phyloP scores from a whole-genome alignment of 2,329 filamentous ascomycete genomes.

The Diaporthe citri region DNA sequence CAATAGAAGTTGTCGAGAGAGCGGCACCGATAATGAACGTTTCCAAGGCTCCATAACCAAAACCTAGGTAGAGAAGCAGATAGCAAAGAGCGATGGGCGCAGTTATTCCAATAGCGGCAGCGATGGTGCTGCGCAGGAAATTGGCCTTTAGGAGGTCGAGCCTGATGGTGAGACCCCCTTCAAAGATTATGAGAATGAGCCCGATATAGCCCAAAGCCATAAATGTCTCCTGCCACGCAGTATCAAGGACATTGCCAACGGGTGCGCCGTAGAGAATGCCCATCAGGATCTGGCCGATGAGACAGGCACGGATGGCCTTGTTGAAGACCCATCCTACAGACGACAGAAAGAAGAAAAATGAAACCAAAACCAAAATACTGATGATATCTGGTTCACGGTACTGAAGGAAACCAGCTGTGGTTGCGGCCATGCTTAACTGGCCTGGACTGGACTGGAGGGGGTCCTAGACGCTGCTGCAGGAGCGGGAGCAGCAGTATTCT shows the following conservation, averaged over 20 bases:
- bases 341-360: conserved; percentile 59
- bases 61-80: conserved; percentile 57
- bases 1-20: conserved; percentile 35
- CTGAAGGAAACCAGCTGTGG: conserved; percentile 48
- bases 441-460: background rate
- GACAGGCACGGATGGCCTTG: conserved; percentile 56
- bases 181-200: conserved; percentile 63
- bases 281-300: conserved; percentile 61
- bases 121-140: conserved; percentile 55
- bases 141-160: conserved; percentile 60
- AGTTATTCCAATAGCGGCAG: conserved; percentile 58
- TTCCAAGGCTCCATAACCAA: conserved; percentile 51
- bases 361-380: conserved; percentile 56
- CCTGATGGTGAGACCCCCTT: conserved; percentile 61
- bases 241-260: conserved; percentile 57
- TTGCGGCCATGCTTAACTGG: background rate
- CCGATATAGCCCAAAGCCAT: conserved; percentile 61
- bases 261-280: conserved; percentile 61
- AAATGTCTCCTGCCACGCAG: conserved; percentile 59
- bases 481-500: background rate
- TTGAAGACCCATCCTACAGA: conserved; percentile 56
- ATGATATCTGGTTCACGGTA: conserved; percentile 56
- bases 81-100: conserved; percentile 60
- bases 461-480: background rate
- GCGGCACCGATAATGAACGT: conserved; percentile 37